Evolutionary conservation across 768 basidiomycete genomes (phyloP), one percentile per base, ranked within the genome.

Genomic region (Lactifluus volemus): DNA sequence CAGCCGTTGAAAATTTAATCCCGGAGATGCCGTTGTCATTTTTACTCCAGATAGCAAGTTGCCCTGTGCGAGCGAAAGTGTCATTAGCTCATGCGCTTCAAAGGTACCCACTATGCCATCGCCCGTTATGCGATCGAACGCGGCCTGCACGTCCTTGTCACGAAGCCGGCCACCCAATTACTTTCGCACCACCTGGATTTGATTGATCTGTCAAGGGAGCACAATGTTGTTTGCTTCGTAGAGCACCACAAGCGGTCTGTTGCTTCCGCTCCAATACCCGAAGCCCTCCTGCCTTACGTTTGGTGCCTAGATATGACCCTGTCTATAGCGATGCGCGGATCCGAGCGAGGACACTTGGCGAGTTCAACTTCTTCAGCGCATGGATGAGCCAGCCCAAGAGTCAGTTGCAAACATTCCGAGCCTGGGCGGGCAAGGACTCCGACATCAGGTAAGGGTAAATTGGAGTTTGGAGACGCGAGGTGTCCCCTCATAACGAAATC

Each of bases 371-470:
- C 74, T 96, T 93, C 83, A 90, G 78, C 67, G 90, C 92, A 41
- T 96, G 94, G 92, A 97, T 97, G 94, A 92, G 89, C 69, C 94
- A 96, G 72, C 94, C 94, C 47, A 97, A 97, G 75, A 86, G 83
- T 68, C 94, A 97, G 73, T 80, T 97, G 30, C 90, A 93, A 73
- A 96, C 94, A 0, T 97, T 96, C 83, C 84, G 85, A 59, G 89
- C 89, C 7, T 97, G 94, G 94, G 94, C 93, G 29, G 94, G 93
- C 41, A 92, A 87, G 73, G 91, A 94, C 71, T 91, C 89, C 38
- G 93, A 96, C 67, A 94, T 96, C 75, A 92, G 88, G 86, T 82
- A 55, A 64, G 53, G 39, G n/a, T 5, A 25, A 25, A 12, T 32
- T 38, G 41, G 42, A 32, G 49, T 55, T 25, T 19, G 51, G 4